Base-by-base conservation (phyloP, 345 rosid species). In the Abelmoschus esculentus region DNA sequence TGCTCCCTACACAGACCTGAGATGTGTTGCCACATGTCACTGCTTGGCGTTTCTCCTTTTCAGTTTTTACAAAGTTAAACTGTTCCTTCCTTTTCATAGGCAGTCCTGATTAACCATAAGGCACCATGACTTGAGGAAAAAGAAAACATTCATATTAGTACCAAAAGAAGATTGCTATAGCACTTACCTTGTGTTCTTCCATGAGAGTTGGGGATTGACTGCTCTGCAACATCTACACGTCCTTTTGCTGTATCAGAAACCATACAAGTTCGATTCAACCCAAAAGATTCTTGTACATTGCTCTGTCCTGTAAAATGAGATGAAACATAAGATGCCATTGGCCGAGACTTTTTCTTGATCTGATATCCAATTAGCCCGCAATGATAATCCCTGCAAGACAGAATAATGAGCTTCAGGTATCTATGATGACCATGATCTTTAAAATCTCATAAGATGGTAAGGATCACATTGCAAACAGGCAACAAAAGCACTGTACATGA, bases 331-430 rank as follows among this genome's bases (percentile, higher is more conserved):
- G 73, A 49, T 53, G 65, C 73, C 12, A 72, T 18, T 46, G 52
- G 69, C 70, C 76, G 83, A 80, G 73, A 68, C 83, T 77, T 93
- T 76, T 72, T 91, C 11, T 1, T 67, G 44, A 65, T 80, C 55
- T 70, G 87, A 83, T 93, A 91, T n/a, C 98, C 98, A 75, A 93
- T 83, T 75, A 89, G 78, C 70, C 77, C 86, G 76, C 90, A 91
- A 84, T 88, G 90, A 78, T 75, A 81, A 67, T 80, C 80, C 99
- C 99, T 95, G 78, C 75, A 36, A 81, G 74, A 38, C 59, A 57
- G 36, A 70, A 42, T 15, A 56, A 61, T 49, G 65, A 59, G 46
- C 72, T 75, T 66, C 70, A 70, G 53, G 36, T 19, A 60, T 44
- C 66, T 28, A 17, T 66, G 56, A 29, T 34, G 46, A 73, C 7